A percentile compares a stretch with the other conserved stretches of the same genome.
phyloP scores from a whole-genome alignment of 768 basidiomycete genomes.

The Infundibulicybe gibba region DNA sequence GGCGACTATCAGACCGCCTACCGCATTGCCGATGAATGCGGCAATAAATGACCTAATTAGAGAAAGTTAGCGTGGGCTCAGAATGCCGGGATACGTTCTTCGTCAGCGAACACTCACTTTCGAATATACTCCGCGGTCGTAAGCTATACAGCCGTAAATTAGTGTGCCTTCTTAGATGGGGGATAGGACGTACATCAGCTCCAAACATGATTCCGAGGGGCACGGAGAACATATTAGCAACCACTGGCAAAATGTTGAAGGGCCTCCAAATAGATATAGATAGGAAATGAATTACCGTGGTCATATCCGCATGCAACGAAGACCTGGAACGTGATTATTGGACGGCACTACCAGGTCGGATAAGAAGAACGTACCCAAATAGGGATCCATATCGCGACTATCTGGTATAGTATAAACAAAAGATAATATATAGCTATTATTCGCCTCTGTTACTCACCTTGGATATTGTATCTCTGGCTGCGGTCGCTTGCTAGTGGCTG shows the following conservation, averaged over 20 bases:
- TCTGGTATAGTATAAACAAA: constrained; percentile 21
- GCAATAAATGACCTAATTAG: constrained; percentile 57
- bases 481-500: constrained; percentile 57
- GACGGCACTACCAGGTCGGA: background rate
- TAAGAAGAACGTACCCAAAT: constrained; percentile 51
- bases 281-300: constrained; percentile 45
- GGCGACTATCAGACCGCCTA: constrained; percentile 63
- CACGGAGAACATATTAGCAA: constrained; percentile 73
- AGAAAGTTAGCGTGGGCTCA: background rate
- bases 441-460: constrained; percentile 37
- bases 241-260: background rate
- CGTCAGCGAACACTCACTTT: constrained; percentile 45
- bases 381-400: constrained; percentile 68
- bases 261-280: background rate
- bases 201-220: constrained; percentile 71
- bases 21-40: constrained; percentile 60
- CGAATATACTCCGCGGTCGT: constrained; percentile 56
- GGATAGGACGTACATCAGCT: constrained; percentile 44
- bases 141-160: constrained; percentile 27
- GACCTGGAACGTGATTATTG: constrained; percentile 30
- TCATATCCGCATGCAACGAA: constrained; percentile 72
- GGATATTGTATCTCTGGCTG: constrained; percentile 63
- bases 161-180: background rate
- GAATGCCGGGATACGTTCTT: background rate
- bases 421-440: background rate